Evolutionary conservation across 1,139 yeast species (phyloP), one percentile per base, ranked within the genome.

Genomic region (Yamadazyma spencermartinsiae): DNA sequence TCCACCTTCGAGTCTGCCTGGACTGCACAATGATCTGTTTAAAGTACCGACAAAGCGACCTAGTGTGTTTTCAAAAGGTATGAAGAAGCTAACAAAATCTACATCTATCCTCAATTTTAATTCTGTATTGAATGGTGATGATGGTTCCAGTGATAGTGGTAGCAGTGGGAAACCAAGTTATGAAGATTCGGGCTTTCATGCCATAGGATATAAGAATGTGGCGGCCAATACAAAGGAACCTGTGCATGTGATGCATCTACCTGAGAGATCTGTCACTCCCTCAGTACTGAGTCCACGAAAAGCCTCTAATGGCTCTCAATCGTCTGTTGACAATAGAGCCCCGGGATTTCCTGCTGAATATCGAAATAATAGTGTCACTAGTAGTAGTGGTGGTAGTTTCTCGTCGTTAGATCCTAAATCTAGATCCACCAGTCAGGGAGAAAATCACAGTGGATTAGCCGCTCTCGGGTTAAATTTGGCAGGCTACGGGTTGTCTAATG

Each of bases 151-250:
- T n/a, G 30, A 18, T 5, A 28, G 19, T 25, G 23, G 5, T 33
- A 31, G 13, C 30, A 36, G 13, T 23, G 31, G 9, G n/a, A 12
- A 19, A 6, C 4, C 20, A 3, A 29, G 16, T 11, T 7, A 28
- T 26, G 40, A 31, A 13, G 30, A 27, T 12, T 7, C 6, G 14
- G 36, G 34, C 6, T 65, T 66, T 45, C 70, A 63, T 33, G 70
- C 72, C 14, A 58, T 67, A 26, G 62, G 68, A 28, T 67, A 67
- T 42, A 63, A 61, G 11, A 38, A 55, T 15, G 56, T 60, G 29
- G 42, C 57, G 9, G 24, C 53, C 8, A 47, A 49, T 27, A 42
- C 54, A 10, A 53, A 49, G 24, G 66, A 62, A 38, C 71, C 70
- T 5, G 56, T 59, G 13, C 61, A 55, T 37, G 67, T 63, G 19